Conservation (phyloP, 768 basidiomycete genomes). For the Pulveroboletus frians region DNA sequence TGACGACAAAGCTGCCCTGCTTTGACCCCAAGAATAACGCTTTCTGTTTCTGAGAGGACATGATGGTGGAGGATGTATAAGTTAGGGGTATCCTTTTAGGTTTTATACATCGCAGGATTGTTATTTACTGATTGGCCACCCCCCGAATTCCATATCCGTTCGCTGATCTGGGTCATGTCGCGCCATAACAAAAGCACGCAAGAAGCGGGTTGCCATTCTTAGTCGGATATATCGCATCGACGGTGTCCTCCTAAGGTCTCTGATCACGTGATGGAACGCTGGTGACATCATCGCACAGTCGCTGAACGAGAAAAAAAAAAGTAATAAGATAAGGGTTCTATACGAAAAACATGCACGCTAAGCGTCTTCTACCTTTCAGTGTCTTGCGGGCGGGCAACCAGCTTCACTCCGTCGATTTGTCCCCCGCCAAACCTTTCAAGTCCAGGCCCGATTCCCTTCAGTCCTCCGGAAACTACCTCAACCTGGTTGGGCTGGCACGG, state of each 20-base stretch:
- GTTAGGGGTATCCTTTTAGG: conserved; percentile 10
- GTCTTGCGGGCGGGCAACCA: conserved; percentile 42
- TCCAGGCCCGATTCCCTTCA: conserved; percentile 39
- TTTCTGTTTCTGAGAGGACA: conserved; percentile 27
- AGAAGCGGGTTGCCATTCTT: conserved; percentile 29
- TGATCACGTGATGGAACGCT: conserved; percentile 16
- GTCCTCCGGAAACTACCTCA: conserved; percentile 38
- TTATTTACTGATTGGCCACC: conserved; percentile 29
- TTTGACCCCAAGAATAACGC: conserved; percentile 25
- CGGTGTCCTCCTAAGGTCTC: conserved; percentile 25
- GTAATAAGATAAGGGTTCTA: conserved; percentile 24
- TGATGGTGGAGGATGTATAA: conserved; percentile 13
- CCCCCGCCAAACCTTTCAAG: conserved; percentile 38
- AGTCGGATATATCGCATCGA: conserved; percentile 30
- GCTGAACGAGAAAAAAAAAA: conserved; percentile 17
- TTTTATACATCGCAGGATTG: conserved; percentile 12
- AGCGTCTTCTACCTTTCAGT: conserved; percentile 33
- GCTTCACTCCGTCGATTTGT: conserved; percentile 41
- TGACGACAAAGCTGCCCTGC: conserved; percentile 29
- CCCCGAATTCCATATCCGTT: conserved; percentile 28
- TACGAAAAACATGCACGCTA: conserved; percentile 13
- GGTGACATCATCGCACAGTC: conserved; percentile 19
- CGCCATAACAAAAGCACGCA: conserved; percentile 28
- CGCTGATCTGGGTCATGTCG: conserved; percentile 26
- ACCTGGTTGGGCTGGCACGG: conserved; percentile 38